Evolutionary conservation across 345 rosid genomes (phyloP), one percentile per base, ranked within the genome.

Genomic region (Balakata baccata): DNA sequence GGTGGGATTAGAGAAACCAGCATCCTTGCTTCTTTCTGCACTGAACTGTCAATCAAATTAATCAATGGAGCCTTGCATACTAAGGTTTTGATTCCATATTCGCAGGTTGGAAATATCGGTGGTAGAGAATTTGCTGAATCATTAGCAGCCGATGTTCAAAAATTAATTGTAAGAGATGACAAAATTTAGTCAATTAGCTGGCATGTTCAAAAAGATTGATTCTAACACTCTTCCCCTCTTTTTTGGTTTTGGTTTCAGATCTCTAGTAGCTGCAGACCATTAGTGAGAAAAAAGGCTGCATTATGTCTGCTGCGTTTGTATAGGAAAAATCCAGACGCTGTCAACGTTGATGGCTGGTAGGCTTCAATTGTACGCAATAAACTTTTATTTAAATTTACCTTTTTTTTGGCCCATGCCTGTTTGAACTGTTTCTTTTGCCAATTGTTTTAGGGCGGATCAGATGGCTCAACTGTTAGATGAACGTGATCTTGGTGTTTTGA

Each of bases 81-180:
- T 46, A 7, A 38, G 2, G 14, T 43, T 66, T 37, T 72, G 38
- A 82, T 25, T 77, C 39, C 41, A 77, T 12, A 63, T 74, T 74
- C 79, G 68, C 77, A 95, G 99, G 99, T 96, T 75, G 98, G 99
- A 43, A 96, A 96, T 82, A 96, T 96, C 66, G 99, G 99, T 79
- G 99, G 99, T 73, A 89, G 98, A 87, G 99, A 96, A 83, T 96
- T 93, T 79, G 87, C 99, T 58, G 99, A 96, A 80, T 91, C 99
- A 68, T 85, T 96, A 80, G 97, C 98, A 64, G 96, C 98, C 56
- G 99, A 96, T 81, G 98, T 96, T 81, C 99, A 96, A 78, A 96
- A 90, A 83, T 85, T 96, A 74, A 90, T 96, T 61, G 99, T 96
- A 86, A 96, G 99, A 60, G 70, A 72, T 41, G 70, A 41, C 45